Base-by-base conservation (phyloP, 352 stramenopile genomes). In the Saprolegnia parasitica region DNA sequence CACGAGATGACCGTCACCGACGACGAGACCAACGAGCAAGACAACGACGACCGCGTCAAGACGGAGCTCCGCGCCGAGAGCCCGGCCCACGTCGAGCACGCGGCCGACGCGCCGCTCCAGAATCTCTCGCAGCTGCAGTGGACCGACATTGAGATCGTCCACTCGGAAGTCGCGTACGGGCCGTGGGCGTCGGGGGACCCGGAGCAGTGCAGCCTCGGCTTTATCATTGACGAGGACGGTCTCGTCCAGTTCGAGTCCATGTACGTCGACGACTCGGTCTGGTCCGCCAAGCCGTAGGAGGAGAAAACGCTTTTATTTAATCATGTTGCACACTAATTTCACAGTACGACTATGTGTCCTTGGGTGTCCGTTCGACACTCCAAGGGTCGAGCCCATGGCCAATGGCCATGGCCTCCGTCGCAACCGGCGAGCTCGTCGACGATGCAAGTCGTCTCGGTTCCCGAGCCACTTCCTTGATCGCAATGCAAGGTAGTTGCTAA, bases 161-260 rank as follows among this genome's bases (percentile, higher is more conserved):
- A 55, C n/a, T 55, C 47, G n/a, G 47, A 55, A 2, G 24, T 55
- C 24, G 47, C n/a, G 35, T 26, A 24, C 35, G 52, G 52, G 24
- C 52, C 52, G 24, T 60, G 24, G 24, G 52, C 2, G 13, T 15
- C 11, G 24, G 35, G 11, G 13, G 13, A 24, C 24, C 13, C 52
- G 16, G 52, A 60, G 35, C 11, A 60, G 35, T 60, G 52, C 52
- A 26, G 13, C 20, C 35, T 60, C 24, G 52, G 52, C 35, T 60
- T 60, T 24, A 60, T 60, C 52, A 60, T 60, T 9, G 52, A 60
- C 20, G 52, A 60, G 35, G 20, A 60, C 35, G 52, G 52, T 2
- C 52, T 60, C 35, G 52, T 60, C 3, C 52, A 60, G 35, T 60
- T 60, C 35, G 52, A 60, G 35, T 60, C 52, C 24, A 60, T 60